Conservation (phyloP, 2,329 filamentous ascomycete species). For the Didymella segeticola region DNA sequence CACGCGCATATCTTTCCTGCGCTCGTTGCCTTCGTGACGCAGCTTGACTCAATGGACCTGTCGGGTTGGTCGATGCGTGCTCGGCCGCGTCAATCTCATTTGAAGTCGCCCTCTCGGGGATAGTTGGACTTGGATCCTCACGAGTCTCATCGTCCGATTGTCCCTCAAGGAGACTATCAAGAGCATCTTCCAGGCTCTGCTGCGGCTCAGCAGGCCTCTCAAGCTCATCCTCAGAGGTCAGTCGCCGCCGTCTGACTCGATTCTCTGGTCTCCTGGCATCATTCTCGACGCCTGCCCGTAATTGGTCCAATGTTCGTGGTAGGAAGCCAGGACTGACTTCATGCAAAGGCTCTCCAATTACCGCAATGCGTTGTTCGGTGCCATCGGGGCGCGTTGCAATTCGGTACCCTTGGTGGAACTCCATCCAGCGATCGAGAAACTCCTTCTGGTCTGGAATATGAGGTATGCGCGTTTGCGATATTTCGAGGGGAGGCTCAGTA, state of each 20-base stretch:
- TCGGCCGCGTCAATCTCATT: neutral
- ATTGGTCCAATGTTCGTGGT: slow-evolving; percentile 55
- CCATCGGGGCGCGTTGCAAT: slow-evolving; percentile 51
- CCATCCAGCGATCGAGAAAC: slow-evolving; percentile 57
- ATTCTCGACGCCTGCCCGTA: slow-evolving; percentile 44
- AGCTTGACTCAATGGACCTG: slow-evolving; percentile 19
- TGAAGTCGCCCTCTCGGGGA: slow-evolving; percentile 1
- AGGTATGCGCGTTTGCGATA: slow-evolving; percentile 55
- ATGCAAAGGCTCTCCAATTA: slow-evolving; percentile 56
- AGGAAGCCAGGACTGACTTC: slow-evolving; percentile 57
- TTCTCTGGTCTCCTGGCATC: slow-evolving; percentile 41
- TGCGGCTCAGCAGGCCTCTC: slow-evolving; percentile 32
- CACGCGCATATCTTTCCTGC: slow-evolving; percentile 40
- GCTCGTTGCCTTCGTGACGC: slow-evolving; percentile 32
- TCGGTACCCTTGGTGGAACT: slow-evolving; percentile 57
- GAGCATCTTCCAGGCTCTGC: slow-evolving; percentile 43
- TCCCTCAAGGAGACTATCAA: slow-evolving; percentile 43
- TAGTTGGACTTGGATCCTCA: neutral
- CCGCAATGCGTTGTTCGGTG: slow-evolving; percentile 52
- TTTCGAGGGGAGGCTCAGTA: slow-evolving; percentile 51
- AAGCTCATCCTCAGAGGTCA: slow-evolving; percentile 36
- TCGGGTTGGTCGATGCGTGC: neutral
- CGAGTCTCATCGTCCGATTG: slow-evolving; percentile 27
- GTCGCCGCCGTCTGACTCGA: slow-evolving; percentile 29
- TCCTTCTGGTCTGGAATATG: slow-evolving; percentile 55